phyloP scores from a whole-genome alignment of 2,329 filamentous ascomycete genomes.

The Colletotrichum paranaense region DNA sequence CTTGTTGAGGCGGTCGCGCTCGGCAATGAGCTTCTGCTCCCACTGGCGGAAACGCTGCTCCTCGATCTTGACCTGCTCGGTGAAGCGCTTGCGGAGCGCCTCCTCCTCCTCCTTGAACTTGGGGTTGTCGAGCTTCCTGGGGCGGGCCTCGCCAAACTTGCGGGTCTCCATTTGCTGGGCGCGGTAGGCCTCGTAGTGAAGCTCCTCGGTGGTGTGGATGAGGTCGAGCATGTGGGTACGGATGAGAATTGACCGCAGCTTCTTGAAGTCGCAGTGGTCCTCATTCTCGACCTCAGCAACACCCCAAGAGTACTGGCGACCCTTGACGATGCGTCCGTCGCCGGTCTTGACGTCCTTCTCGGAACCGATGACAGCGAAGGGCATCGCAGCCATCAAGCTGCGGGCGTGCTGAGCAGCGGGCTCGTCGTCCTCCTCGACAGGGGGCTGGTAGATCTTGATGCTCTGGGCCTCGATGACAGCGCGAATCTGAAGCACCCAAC shows the following conservation, averaged over 20 bases:
- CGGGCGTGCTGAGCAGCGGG: constrained; percentile 94
- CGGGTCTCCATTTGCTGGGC: constrained; percentile 99
- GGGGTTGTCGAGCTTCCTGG: constrained; percentile 98
- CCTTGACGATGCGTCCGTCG: constrained; percentile 97
- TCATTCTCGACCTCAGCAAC: constrained; percentile 99
- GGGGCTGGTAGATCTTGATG: constrained; percentile 99
- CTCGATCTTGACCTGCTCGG: constrained; percentile 99
- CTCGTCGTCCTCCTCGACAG: constrained; percentile 98
- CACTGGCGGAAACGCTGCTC: constrained; percentile 99
- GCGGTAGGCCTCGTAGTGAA: constrained; percentile 99
- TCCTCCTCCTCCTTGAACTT: constrained; percentile 99
- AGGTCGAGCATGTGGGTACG: constrained; percentile 99
- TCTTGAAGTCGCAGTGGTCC: constrained; percentile 99
- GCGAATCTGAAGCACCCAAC: constrained; percentile 73
- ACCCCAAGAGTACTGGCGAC: constrained; percentile 98
- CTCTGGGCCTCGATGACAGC: constrained; percentile 97
- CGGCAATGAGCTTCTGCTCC: constrained; percentile 99
- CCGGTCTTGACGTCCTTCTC: constrained; percentile 99
- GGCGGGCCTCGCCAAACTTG: constrained; percentile 98
- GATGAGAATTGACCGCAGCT: constrained; percentile 98
- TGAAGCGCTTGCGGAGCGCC: constrained; percentile 97
- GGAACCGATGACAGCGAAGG: constrained; percentile 97
- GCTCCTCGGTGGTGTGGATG: constrained; percentile 99
- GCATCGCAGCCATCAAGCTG: constrained; percentile 95
- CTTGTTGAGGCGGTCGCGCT: constrained; percentile 99